Evolutionary conservation across 768 basidiomycete species (phyloP), one percentile per base, ranked within the genome.

Genomic region (Phanerochaete sordida): DNA sequence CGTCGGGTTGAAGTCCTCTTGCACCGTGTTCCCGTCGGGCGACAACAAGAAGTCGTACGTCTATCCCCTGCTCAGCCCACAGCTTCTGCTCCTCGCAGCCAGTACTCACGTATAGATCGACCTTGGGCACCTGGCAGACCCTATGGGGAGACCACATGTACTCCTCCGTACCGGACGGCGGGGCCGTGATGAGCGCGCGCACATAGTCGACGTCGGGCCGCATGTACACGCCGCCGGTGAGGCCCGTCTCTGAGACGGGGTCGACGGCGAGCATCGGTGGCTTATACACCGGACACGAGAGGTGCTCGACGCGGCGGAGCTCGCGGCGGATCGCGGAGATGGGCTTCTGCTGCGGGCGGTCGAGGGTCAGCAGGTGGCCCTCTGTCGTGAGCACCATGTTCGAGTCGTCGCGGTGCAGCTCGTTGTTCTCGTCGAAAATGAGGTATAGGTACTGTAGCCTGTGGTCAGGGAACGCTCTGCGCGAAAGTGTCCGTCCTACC

Each of bases 321-420:
- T 81, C 81, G 66, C 81, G 81, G 19, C 86, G 83, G 3, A 81
- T 74, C 31, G 81, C 62, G n/a, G 89, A 84, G 37, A 82, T 74
- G 8, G 83, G 81, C 62, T 77, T 81, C 28, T 90, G 75, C 52
- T 83, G 76, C 48, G 82, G 67, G 39, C 66, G 71, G 1, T 84
- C 84, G 21, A 97, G 80, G 12, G 80, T 79, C 46, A 99, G 77
- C 26, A 93, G 81, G 69, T 99, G 97, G 0, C 96, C 97, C 72
- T 98, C 97, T 0, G 97, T 99, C 6, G 95, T 93, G 70, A 97
- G 90, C 11, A 98, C 91, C 62, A 87, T 90, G 70, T 94, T 91
- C 0, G 90, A 90, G 69, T 91, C 88, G 66, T 91, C 88, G 2
- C 70, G 73, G 66, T 93, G 85, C 26, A 95, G 68, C 0, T 79